These are phyloP conservation scores for Pogostemon cablin DNA, from an alignment of 257 asterid genomes.

Conservation along the genomic window DNA sequence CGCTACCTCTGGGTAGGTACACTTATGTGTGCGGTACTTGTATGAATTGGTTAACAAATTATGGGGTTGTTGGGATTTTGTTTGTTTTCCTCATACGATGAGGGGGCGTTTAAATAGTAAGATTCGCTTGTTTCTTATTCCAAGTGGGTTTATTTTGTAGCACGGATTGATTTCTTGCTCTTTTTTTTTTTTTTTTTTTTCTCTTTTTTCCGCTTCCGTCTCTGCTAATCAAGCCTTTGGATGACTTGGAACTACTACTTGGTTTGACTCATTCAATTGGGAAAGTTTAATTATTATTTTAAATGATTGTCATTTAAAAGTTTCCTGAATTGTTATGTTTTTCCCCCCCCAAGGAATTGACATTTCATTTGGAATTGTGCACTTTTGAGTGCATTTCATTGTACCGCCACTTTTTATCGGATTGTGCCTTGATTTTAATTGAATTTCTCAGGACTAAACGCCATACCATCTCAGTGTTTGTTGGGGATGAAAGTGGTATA, in stretches of 20 bases:
- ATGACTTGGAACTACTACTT: neutral
- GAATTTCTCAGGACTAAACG: constrained; percentile 55
- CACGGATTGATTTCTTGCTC: neutral
- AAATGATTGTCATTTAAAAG: neutral
- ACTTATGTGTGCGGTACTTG: constrained; percentile 23
- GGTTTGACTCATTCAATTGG: constrained; percentile 6
- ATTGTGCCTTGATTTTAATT: constrained; percentile 24
- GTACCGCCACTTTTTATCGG: constrained; percentile 5
- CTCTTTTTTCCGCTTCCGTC: neutral
- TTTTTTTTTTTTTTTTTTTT: neutral
- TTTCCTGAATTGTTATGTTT: constrained; percentile 10
- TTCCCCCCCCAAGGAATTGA: neutral
- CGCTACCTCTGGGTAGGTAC: constrained; percentile 40
- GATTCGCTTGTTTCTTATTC: neutral
- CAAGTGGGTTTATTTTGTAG: constrained; percentile 31
- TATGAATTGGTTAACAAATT: constrained; percentile 19
- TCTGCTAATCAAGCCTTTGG: neutral
- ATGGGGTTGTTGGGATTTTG: constrained; percentile 13
- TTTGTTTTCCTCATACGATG: constrained; percentile 13
- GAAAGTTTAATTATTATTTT: neutral
- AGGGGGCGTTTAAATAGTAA: neutral
- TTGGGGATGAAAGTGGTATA: constrained; percentile 93
- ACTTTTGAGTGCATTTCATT: constrained; percentile 6
- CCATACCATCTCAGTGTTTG: constrained; percentile 80
- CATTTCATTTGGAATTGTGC: constrained; percentile 20